Conservation (phyloP, 768 basidiomycete species). For the Mycena capillaripes region DNA sequence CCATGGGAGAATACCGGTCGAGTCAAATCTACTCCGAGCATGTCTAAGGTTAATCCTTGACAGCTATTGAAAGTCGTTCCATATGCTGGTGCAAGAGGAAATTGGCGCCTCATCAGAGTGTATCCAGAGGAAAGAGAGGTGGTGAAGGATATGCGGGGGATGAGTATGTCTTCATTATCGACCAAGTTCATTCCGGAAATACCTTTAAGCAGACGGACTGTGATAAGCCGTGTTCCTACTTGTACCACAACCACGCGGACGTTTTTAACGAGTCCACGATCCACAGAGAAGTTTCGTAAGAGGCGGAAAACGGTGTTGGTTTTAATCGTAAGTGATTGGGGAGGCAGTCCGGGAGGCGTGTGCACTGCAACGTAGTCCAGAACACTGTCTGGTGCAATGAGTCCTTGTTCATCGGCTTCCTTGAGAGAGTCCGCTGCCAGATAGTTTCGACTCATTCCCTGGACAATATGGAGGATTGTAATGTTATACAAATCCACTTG, state of each 20-base stretch:
- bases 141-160: not conserved
- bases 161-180: not conserved
- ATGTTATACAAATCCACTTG: not conserved
- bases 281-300: conserved; percentile 53
- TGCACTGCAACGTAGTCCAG: conserved; percentile 35
- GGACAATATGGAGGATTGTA: not conserved
- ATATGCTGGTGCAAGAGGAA: conserved; percentile 55
- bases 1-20: conserved; percentile 55
- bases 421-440: conserved; percentile 34
- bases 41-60: conserved; percentile 55
- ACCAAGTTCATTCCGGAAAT: not conserved
- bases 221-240: conserved; percentile 35
- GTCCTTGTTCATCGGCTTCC: conserved; percentile 10
- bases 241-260: conserved; percentile 48
- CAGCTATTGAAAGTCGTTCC: conserved; percentile 60
- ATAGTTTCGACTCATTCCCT: not conserved
- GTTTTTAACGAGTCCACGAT: conserved; percentile 55
- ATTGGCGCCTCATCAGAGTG: conserved; percentile 50
- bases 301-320: conserved; percentile 48
- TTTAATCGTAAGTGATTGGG: conserved; percentile 47
- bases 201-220: not conserved
- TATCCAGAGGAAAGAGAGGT: conserved; percentile 41
- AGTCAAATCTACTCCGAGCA: conserved; percentile 54
- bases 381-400: conserved; percentile 22
- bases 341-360: too few relatives aligned